Evolutionary conservation across 306 rosid species (phyloP).

Genomic region (Cucurbita maxima): DNA sequence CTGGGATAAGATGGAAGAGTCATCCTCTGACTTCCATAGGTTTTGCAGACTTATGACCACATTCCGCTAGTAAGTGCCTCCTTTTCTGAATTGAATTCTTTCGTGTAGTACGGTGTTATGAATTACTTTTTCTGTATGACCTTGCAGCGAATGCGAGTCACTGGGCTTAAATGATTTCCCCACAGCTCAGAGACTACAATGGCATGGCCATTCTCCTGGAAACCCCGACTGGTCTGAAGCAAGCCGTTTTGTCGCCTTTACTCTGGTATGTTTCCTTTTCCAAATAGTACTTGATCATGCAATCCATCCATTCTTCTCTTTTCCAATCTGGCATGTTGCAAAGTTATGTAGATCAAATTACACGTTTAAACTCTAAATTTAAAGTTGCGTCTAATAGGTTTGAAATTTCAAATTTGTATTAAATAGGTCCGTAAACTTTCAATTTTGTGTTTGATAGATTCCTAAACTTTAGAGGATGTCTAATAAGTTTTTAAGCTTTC

Average conservation of each 20-base stretch:
- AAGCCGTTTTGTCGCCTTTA: conserved; percentile 86
- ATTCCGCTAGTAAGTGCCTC: conserved; percentile 51
- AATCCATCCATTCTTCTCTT: not conserved
- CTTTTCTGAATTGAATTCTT: not conserved
- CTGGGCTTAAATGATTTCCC: conserved; percentile 76
- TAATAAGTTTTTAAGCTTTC: too few relatives aligned
- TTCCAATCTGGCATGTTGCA: not conserved
- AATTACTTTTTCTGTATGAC: conserved; percentile 8
- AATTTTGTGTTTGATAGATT: too few relatives aligned
- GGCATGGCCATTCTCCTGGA: conserved; percentile 88
- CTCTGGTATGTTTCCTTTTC: conserved; percentile 38
- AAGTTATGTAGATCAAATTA: too few relatives aligned
- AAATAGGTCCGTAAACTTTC: too few relatives aligned
- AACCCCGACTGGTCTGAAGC: conserved; percentile 73
- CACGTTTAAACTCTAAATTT: not conserved
- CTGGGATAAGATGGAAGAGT: conserved; percentile 85
- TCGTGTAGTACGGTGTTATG: not conserved
- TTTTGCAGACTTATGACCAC: conserved; percentile 67
- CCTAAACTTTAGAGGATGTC: too few relatives aligned
- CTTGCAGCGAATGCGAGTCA: conserved; percentile 78
- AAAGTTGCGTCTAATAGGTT: not conserved
- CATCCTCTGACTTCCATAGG: conserved; percentile 61
- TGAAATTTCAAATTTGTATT: too few relatives aligned
- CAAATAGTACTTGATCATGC: not conserved
- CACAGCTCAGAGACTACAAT: conserved; percentile 74